These are phyloP conservation scores for Pythium periplocum DNA, from an alignment of 352 stramenopile genomes.

Conservation along the genomic window DNA sequence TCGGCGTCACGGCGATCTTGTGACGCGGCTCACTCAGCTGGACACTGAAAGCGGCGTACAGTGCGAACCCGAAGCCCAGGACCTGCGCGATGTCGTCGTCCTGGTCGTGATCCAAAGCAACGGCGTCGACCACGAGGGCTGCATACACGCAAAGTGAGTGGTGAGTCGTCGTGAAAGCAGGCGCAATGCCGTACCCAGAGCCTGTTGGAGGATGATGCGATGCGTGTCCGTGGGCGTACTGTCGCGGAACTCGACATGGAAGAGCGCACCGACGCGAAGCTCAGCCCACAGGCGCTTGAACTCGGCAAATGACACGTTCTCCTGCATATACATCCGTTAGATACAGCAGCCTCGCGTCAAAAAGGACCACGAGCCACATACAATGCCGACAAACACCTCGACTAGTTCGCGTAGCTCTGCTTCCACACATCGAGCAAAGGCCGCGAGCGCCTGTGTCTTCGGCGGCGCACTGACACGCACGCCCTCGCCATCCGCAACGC, in stretches of 20 bases:
- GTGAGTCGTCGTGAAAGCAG: not conserved
- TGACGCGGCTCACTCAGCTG: conserved; percentile 50
- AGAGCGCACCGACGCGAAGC: conserved; percentile 41
- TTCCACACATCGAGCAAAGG: no score
- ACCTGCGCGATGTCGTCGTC: conserved; percentile 16
- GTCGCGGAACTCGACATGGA: conserved; percentile 78
- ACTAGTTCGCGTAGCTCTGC: no score
- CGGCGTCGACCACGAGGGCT: conserved; percentile 31
- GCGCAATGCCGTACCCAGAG: conserved; percentile 24
- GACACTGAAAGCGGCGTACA: conserved; percentile 61
- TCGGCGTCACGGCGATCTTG: conserved; percentile 56
- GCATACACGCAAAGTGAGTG: conserved; percentile 1
- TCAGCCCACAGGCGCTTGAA: conserved; percentile 52
- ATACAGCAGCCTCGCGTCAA: no score
- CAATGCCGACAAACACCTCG: no score
- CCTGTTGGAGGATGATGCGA: conserved; percentile 49
- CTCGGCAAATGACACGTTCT: conserved; percentile 23
- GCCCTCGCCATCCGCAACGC: no score
- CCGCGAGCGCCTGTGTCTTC: no score
- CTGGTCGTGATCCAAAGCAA: not conserved
- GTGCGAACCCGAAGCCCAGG: conserved; percentile 42
- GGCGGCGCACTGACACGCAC: no score
- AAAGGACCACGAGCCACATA: no score
- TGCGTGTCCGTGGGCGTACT: conserved; percentile 50
- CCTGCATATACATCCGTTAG: conserved; percentile 6